Conservation (phyloP, 306 rosid species). For the Cicer arietinum region DNA sequence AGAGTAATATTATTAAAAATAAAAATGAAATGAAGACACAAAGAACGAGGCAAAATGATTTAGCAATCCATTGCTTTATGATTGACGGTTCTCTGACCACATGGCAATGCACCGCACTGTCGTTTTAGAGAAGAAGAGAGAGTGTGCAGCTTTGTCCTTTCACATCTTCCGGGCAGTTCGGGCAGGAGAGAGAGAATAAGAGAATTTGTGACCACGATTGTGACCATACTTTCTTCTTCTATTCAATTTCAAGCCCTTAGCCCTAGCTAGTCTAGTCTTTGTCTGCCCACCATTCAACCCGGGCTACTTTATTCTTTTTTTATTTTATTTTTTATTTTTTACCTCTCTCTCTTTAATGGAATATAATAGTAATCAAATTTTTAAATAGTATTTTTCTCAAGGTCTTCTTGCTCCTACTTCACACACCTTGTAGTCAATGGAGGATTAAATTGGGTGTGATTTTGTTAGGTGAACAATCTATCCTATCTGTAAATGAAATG, state of each 20-base stretch:
- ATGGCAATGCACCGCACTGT: constrained; percentile 54
- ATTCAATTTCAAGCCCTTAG: constrained; percentile 30
- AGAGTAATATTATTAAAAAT: background rate
- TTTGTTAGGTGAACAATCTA: no score
- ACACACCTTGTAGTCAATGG: constrained; percentile 5
- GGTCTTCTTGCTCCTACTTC: background rate
- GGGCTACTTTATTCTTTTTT: constrained; percentile 51
- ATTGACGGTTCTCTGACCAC: constrained; percentile 63
- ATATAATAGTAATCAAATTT: background rate
- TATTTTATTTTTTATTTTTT: no score
- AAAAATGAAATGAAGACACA: background rate
- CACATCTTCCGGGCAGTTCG: constrained; percentile 59
- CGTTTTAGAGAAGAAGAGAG: constrained; percentile 42
- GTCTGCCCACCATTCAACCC: constrained; percentile 75
- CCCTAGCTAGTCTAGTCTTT: constrained; percentile 54
- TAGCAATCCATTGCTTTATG: constrained; percentile 71
- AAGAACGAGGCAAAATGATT: constrained; percentile 56
- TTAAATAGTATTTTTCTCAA: background rate
- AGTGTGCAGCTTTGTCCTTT: constrained; percentile 48
- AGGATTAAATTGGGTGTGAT: background rate
- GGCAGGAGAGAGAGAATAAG: constrained; percentile 37
- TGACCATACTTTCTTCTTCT: constrained; percentile 51
- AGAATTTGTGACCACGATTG: constrained; percentile 30
- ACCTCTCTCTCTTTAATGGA: background rate
- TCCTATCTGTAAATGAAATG: no score